Evolutionary conservation across 2,329 filamentous ascomycete genomes (phyloP).

Genomic region (Ilyonectria mors-panacis): DNA sequence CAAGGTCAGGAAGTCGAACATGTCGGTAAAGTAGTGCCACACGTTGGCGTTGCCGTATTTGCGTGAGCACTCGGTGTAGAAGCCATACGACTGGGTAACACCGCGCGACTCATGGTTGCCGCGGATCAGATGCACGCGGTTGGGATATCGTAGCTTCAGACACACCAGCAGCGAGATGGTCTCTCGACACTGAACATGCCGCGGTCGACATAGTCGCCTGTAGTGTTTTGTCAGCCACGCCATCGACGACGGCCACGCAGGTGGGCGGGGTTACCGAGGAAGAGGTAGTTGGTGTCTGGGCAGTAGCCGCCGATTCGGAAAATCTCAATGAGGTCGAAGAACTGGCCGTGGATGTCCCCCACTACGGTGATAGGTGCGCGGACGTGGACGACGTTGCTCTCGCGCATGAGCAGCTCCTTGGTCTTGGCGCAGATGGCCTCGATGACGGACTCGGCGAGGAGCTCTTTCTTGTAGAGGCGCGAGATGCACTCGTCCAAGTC

Average conservation of each 20-base stretch:
- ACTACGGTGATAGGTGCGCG: constrained; percentile 96
- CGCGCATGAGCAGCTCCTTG: constrained; percentile 98
- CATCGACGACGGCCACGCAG: constrained; percentile 2
- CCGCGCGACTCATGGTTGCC: constrained; percentile 98
- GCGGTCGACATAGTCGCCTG: constrained; percentile 97
- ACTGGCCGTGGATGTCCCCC: constrained; percentile 98
- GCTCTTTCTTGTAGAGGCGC: constrained; percentile 95
- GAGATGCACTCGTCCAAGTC: constrained; percentile 99
- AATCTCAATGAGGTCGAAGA: constrained; percentile 99
- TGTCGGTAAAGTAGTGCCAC: constrained; percentile 99
- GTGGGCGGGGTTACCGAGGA: constrained; percentile 76
- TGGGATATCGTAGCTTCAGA: constrained; percentile 95
- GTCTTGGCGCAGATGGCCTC: constrained; percentile 99
- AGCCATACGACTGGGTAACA: constrained; percentile 98
- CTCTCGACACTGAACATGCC: constrained; percentile 98
- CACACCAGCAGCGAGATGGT: constrained; percentile 98
- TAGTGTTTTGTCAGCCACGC: constrained; percentile 28
- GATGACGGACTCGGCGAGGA: constrained; percentile 96
- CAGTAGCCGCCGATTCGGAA: constrained; percentile 98
- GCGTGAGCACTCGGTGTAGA: constrained; percentile 97
- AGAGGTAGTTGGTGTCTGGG: constrained; percentile 98
- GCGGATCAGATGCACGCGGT: constrained; percentile 94
- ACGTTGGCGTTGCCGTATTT: constrained; percentile 99
- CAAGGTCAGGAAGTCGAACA: constrained; percentile 98
- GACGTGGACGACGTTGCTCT: constrained; percentile 99